Conservation (phyloP, 139 green algal species). For the Tetradesmus lagerheimii region DNA sequence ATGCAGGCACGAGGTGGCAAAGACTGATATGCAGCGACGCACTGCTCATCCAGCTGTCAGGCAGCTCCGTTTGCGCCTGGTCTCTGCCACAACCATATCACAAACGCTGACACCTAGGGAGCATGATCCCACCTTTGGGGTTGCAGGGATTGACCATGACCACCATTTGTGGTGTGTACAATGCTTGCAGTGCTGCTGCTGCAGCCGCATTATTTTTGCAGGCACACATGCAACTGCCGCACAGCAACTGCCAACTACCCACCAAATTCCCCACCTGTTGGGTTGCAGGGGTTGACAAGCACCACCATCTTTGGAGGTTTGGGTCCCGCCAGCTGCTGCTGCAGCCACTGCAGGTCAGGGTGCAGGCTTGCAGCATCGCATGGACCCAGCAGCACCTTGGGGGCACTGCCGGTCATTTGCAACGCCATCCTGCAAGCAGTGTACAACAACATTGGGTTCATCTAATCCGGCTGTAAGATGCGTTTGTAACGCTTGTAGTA, state of each 20-base stretch:
- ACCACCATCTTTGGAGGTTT: slow-evolving; percentile 70
- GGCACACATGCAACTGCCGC: too few relatives aligned
- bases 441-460: too few relatives aligned
- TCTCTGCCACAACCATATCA: too few relatives aligned
- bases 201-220: too few relatives aligned
- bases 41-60: too few relatives aligned
- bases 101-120: too few relatives aligned
- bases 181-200: slow-evolving; percentile 59
- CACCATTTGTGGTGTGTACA: slow-evolving; percentile 68
- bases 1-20: too few relatives aligned
- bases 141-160: slow-evolving; percentile 84
- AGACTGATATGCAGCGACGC: too few relatives aligned
- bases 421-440: slow-evolving; percentile 51
- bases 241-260: too few relatives aligned
- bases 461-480: too few relatives aligned
- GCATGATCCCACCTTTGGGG: slow-evolving; percentile 83
- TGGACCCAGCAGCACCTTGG: slow-evolving; percentile 16
- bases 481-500: neutral
- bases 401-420: slow-evolving; percentile 77
- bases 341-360: slow-evolving; percentile 62
- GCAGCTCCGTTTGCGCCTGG: too few relatives aligned
- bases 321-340: slow-evolving; percentile 58
- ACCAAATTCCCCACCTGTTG: slow-evolving; percentile 84
- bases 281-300: slow-evolving; percentile 86
- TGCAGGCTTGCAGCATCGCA: slow-evolving; percentile 46